A percentile compares a stretch with the other conserved stretches of the same genome.
These are phyloP conservation scores for Nepenthes mirabilis DNA, from an alignment of 148 eudicot genomes.

Conservation along the genomic window DNA sequence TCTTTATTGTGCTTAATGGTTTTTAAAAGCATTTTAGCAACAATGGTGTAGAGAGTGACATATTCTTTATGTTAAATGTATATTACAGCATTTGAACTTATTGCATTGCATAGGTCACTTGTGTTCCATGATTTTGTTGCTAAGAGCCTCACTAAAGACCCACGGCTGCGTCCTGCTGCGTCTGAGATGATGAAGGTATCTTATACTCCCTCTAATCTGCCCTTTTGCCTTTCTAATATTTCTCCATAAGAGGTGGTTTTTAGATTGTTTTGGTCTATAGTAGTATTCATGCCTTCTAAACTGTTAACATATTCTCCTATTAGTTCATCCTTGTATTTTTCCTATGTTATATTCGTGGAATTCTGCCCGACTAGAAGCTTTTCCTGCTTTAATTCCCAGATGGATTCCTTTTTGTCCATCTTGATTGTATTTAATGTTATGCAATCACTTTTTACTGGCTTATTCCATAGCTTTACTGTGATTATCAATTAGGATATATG, in stretches of 20 bases:
- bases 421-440: neutral
- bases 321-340: neutral
- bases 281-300: neutral
- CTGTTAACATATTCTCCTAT: neutral
- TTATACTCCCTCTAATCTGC: neutral
- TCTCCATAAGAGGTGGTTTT: neutral
- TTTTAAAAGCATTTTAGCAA: no score
- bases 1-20: no score
- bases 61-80: neutral
- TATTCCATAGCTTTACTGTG: no score
- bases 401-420: neutral
- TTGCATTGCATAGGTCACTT: conserved; percentile 58
- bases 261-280: neutral
- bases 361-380: neutral
- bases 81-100: neutral
- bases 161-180: conserved; percentile 85
- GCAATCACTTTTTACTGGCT: no score
- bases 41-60: no score
- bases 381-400: neutral
- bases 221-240: neutral
- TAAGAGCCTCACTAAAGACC: conserved; percentile 91
- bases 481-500: no score
- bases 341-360: neutral
- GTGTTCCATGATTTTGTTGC: conserved; percentile 96
- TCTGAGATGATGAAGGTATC: conserved; percentile 87